Conservation (phyloP, 2,329 filamentous ascomycete species). For the Ustilaginoidea virens region DNA sequence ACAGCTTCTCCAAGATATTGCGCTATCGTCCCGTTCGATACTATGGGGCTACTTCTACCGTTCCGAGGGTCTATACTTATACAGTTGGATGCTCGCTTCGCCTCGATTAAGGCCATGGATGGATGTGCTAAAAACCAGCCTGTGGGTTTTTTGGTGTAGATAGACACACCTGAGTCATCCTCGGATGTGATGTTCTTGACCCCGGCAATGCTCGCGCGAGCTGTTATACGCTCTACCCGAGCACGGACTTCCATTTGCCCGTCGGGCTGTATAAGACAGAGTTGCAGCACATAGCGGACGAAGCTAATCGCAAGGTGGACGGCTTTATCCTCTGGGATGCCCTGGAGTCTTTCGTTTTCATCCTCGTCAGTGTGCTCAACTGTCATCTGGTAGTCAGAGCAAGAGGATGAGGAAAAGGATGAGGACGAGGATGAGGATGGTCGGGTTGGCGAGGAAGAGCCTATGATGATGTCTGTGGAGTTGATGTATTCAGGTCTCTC, state of each 20-base stretch:
- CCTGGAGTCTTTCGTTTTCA: neutral
- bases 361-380: neutral
- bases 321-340: constrained; percentile 1
- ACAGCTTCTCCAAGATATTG: constrained; percentile 1
- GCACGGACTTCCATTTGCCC: neutral
- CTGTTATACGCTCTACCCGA: neutral
- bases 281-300: neutral
- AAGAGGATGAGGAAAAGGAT: too few relatives aligned
- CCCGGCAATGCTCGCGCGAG: neutral
- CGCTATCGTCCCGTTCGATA: neutral
- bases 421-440: too few relatives aligned
- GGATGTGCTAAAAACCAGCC: neutral
- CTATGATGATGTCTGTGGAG: neutral
- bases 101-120: constrained; percentile 1
- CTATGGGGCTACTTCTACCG: neutral
- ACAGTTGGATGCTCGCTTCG: neutral
- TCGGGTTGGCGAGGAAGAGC: constrained; percentile 1
- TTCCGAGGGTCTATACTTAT: neutral
- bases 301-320: constrained; percentile 1
- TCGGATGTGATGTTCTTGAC: neutral
- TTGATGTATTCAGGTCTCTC: neutral
- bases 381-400: neutral
- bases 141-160: neutral
- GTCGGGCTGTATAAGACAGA: neutral
- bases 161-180: neutral